phyloP scores from a whole-genome alignment of 2,329 filamentous ascomycete genomes.

The Zasmidium cellare region DNA sequence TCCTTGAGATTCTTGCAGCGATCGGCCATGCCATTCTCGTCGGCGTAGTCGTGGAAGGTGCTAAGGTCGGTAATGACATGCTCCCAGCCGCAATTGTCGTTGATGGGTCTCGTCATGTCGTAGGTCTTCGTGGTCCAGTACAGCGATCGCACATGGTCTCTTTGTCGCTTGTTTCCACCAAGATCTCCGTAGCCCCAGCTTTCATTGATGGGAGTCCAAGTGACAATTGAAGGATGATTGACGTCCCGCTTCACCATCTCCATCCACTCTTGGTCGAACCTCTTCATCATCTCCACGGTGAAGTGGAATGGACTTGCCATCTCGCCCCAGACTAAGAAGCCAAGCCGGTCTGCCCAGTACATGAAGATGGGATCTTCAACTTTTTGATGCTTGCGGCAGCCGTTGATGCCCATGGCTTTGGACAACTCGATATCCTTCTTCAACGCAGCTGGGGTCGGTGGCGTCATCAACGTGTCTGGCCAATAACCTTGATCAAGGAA shows the following conservation, averaged over 20 bases:
- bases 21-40: slow-evolving; percentile 56
- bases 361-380: slow-evolving; percentile 62
- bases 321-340: slow-evolving; percentile 65
- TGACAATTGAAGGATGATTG: slow-evolving; percentile 64
- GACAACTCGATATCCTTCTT: slow-evolving; percentile 56
- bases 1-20: slow-evolving; percentile 55
- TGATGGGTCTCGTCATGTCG: slow-evolving; percentile 64
- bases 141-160: slow-evolving; percentile 63
- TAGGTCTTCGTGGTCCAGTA: slow-evolving; percentile 66
- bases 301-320: slow-evolving; percentile 67
- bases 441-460: slow-evolving; percentile 49
- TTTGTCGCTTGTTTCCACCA: slow-evolving; percentile 57
- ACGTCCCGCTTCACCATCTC: slow-evolving; percentile 64
- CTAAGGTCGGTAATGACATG: slow-evolving; percentile 65
- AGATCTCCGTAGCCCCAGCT: slow-evolving; percentile 65
- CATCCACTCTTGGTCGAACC: slow-evolving; percentile 66
- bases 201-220: slow-evolving; percentile 68
- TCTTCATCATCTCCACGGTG: slow-evolving; percentile 56
- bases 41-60: slow-evolving; percentile 69
- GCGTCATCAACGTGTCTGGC: slow-evolving; percentile 62
- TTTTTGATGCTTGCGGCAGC: slow-evolving; percentile 66
- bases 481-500: slow-evolving; percentile 65
- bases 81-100: slow-evolving; percentile 73
- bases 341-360: slow-evolving; percentile 62
- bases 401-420: slow-evolving; percentile 65